Base-by-base conservation (phyloP, 495 filamentous ascomycete species). In the Daldinia concentrica region DNA sequence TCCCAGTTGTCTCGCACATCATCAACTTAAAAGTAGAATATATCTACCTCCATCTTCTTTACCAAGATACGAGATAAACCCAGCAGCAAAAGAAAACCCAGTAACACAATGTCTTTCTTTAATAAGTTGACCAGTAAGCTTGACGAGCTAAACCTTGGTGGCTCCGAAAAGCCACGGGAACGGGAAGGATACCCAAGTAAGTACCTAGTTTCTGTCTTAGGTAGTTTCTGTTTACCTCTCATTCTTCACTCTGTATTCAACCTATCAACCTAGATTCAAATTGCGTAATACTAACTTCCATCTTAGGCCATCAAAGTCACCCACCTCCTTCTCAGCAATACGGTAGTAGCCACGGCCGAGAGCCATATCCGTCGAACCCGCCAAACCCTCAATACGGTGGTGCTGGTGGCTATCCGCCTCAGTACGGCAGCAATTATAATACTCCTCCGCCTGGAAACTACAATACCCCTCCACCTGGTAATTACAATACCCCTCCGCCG, bases 111-210 rank as follows among this genome's bases (percentile, higher is more conserved):
- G 75, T 76, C 73, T 30, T 76, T 77, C 48, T 68, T 76, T 32
- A 70, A 60, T 19, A 76, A 77, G 30, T 58, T 77, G 19, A 48
- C 73, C 3, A 76, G 68, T 43, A 76, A 77, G 68, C 68, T 77
- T 3, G 75, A 76, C 36, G 66, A 69, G 19, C 37, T 77, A 17
- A 56, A 72, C 48, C 65, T 76, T 14, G 73, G 73, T 32, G 19
- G 57, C 3, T 73, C 66, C 5, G 61, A 74, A 58, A 64, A 66
- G 41, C 57, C 66, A 3, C 56, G 39, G 64, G 48, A 66, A 9
- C 29, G 36, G 51, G 57, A 69, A 24, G 55, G 36, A 30, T 58
- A 69, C 69, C 11, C 68, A 62, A 34, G 72, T 74, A 17, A 64
- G 72, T 59, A 30, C 5, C 3, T 3, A 9, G 12, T 37, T 43